phyloP scores from a whole-genome alignment of 495 filamentous ascomycete genomes.

The Lasiosphaeris hirsuta region DNA sequence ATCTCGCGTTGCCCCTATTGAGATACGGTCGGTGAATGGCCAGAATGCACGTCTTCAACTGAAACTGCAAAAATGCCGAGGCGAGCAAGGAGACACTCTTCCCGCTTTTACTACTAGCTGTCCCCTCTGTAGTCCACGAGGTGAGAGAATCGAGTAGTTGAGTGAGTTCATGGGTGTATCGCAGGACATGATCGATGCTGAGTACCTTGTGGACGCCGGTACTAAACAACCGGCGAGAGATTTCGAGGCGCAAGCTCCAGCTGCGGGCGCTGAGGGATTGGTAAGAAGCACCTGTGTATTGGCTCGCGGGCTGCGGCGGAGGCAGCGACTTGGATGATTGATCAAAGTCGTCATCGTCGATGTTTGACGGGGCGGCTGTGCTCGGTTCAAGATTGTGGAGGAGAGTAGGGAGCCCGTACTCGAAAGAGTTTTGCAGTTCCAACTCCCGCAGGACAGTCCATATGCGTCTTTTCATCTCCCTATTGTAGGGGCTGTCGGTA shows the following conservation, averaged over 20 bases:
- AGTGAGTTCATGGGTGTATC: slow-evolving; percentile 33
- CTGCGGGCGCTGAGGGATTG: slow-evolving; percentile 31
- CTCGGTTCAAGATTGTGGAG: slow-evolving; percentile 28
- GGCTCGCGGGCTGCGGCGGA: slow-evolving; percentile 19
- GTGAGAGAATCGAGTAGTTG: slow-evolving; percentile 32
- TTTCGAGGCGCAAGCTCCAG: slow-evolving; percentile 27
- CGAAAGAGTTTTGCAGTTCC: slow-evolving; percentile 34
- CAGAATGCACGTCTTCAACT: slow-evolving; percentile 34
- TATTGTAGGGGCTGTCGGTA: slow-evolving; percentile 25
- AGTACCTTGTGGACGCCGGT: slow-evolving; percentile 24
- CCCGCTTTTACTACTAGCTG: slow-evolving; percentile 4
- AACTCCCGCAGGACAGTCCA: slow-evolving; percentile 35
- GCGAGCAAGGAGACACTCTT: slow-evolving; percentile 20
- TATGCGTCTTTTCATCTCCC: slow-evolving; percentile 35
- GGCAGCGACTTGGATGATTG: slow-evolving; percentile 28
- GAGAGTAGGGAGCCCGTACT: slow-evolving; percentile 34
- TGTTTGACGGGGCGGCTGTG: slow-evolving; percentile 26
- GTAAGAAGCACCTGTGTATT: slow-evolving; percentile 33
- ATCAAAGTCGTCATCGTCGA: slow-evolving; percentile 33
- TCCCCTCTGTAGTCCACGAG: slow-evolving; percentile 22
- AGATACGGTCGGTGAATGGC: slow-evolving; percentile 33
- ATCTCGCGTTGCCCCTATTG: slow-evolving; percentile 16
- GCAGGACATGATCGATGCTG: slow-evolving; percentile 33
- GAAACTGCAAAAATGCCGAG: slow-evolving; percentile 31
- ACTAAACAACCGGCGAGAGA: slow-evolving; percentile 24